Base-by-base conservation (phyloP, 805 yeast genomes). In the Lipomyces oligophaga region DNA sequence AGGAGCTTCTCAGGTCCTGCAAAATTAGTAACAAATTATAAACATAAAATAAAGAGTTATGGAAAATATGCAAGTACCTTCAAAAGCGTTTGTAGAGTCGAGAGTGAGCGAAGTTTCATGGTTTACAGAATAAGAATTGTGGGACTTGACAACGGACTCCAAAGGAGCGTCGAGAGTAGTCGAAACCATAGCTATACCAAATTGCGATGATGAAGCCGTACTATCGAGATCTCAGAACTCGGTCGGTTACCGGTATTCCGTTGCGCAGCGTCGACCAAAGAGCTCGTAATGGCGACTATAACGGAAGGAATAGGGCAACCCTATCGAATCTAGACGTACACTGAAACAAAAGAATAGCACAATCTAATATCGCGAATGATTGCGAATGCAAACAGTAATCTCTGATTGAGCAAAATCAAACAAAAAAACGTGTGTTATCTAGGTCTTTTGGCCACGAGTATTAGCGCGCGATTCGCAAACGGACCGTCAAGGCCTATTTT, bases 81-180 rank as follows among this genome's bases (percentile, higher is more conserved):
- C 97, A 63, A 90, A 90, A 2, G 97, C 96, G 62, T 80, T 83
- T 11, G 95, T 75, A 16, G 96, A 88, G 68, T 89, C 97, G 54
- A 89, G 71, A 50, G 77, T 75, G 36, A 80, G 81, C 6, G 95
- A 82, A 40, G 85, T 71, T 51, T 82, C 85, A 65, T 83, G 90
- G 66, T 89, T 89, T 59, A 87, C 79, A 62, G 74, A 80, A 45
- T 57, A 57, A 4, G 52, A 39, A 22, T 39, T 52, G 25, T 33
- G 35, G 36, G 33, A 27, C 24, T 35, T 38, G 38, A 36, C 34
- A 11, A 41, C 47, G 8, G 52, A 47, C 18, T 24, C 30, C 41
- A 34, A 27, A 37, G 32, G 43, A 18, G 26, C 18, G 22, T 26
- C 50, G 22, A 24, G 25, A 32, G 13, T 5, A 20, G 16, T 11